Base-by-base conservation (phyloP, 169 alveolate species). In the Plasmodium malariae region DNA sequence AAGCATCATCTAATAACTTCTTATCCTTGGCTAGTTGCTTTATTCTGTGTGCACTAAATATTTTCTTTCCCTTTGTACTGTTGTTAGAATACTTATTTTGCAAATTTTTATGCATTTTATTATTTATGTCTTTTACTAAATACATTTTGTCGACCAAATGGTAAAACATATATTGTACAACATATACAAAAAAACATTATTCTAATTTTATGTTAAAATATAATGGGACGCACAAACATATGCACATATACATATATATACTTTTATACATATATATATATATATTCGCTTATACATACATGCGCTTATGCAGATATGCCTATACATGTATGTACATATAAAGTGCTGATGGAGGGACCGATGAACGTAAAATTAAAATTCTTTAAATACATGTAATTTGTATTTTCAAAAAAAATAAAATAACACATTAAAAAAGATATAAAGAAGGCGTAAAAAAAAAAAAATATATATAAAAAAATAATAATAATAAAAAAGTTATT, bases 1-100 rank as follows among this genome's bases (percentile, higher is more conserved):
- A 90, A 19, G 97, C 97, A 34, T 71, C 91, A 34, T 93, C 96
- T 72, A 94, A 67, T 65, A 94, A 69, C n/a, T 74, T 94, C 12
- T 93, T 83, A 45, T 95, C 95, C 69, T 86, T 74, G 21, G 87
- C 62, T 49, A 60, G 21, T 69, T 74, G 43, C 55, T 73, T 87
- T 43, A 93, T 74, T 45, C 83, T 80, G 40, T 80, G 78, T 30
- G 90, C 83, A 67, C 90, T 76, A 62, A 76, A 76, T 36, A 76
- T 1, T 19, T 76, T 76, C 40, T 30, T 76, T 26, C 68, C 26
- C 30, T 60, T 76, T 17, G 54, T 28, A 24, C 26, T 71, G 32
- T 60, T 76, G 59, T 76, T 76, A 21, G 45, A 28, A 37, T 51
- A 34, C 45, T 45, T 76, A 67, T 55, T 73, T 24, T 45, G 67